phyloP scores from a whole-genome alignment of 202 grass and related monocot species.

The Panicum hallii region DNA sequence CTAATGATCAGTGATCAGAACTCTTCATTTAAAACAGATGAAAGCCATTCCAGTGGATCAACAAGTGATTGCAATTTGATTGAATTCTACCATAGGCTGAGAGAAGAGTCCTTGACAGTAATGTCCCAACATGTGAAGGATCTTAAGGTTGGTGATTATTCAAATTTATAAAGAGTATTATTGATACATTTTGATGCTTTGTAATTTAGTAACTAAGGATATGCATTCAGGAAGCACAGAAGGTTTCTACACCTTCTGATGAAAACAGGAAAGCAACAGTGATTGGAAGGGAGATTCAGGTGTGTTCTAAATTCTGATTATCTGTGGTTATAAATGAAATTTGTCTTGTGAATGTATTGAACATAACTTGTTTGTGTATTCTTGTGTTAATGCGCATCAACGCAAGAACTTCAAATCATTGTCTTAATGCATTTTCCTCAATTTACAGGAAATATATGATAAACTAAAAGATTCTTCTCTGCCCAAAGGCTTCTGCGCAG shows the following conservation, averaged over 20 bases:
- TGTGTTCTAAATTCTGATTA: constrained; percentile 12
- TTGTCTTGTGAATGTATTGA: constrained; percentile 9
- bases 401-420: background rate
- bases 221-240: constrained; percentile 36
- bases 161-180: background rate
- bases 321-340: constrained; percentile 23
- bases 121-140: constrained; percentile 39
- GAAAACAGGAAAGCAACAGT: constrained; percentile 19
- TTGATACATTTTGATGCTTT: constrained; percentile 31
- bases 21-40: constrained; percentile 63
- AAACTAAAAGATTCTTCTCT: constrained; percentile 52
- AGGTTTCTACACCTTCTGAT: constrained; percentile 10
- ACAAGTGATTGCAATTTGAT: constrained; percentile 42
- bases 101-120: constrained; percentile 46
- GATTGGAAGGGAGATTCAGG: constrained; percentile 48
- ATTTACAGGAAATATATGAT: constrained; percentile 50
- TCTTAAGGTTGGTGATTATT: constrained; percentile 38
- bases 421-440: constrained; percentile 20
- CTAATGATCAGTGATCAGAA: constrained; percentile 67
- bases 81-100: constrained; percentile 51
- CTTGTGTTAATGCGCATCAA: constrained; percentile 11
- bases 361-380: background rate
- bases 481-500: constrained; percentile 25
- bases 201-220: constrained; percentile 34
- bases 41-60: constrained; percentile 49